Base-by-base conservation (phyloP, 129 eudicot species). In the Pseudognaphalium luteoalbum region DNA sequence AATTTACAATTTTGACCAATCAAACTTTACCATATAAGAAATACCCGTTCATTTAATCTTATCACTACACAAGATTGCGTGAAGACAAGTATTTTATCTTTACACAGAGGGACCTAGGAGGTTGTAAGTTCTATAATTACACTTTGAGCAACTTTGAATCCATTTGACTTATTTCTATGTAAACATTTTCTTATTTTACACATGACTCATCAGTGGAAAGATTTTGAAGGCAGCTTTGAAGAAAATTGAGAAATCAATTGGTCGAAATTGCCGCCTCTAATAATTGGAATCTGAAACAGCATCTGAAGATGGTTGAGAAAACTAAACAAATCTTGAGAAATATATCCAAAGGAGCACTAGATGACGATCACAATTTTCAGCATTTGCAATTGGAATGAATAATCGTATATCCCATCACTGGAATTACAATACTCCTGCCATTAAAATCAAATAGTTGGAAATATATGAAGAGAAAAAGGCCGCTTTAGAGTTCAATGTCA, bases 311-410 rank as follows among this genome's bases (percentile, higher is more conserved):
- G 57, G 19, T 30, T 67, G 44, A 30, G 47, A 6, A 22, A 22
- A 72, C 20, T 16, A 59, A 42, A 78, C 20, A 63, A 60, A 87
- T 90, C 88, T 88, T 85, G 68, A 39, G 84, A 84, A 88, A 91
- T 90, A 91, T 86, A 47, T 86, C 88, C 47, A 86, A 20, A 7
- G 91, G 91, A 61, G 47, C 86, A 87, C 81, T 82, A 85, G 85
- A 76, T 69, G 82, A 88, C 3, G 86, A 91, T 68, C 14, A 39
- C 9, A 39, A 3, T 81, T 87, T 21, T 84, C 84, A 21, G 85
- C 76, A 81, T 86, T 86, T 56, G 76, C 82, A 52, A 52, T 52
- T 0, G 91, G 93, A 41, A 63, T 73, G 61, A 82, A 88, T 67
- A 80, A 85, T 71, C 71, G 34, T 32, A 32, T 87, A 64, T 88